Conservation (phyloP, 2,329 filamentous ascomycete species). For the Ophiostoma novo-ulmi region DNA sequence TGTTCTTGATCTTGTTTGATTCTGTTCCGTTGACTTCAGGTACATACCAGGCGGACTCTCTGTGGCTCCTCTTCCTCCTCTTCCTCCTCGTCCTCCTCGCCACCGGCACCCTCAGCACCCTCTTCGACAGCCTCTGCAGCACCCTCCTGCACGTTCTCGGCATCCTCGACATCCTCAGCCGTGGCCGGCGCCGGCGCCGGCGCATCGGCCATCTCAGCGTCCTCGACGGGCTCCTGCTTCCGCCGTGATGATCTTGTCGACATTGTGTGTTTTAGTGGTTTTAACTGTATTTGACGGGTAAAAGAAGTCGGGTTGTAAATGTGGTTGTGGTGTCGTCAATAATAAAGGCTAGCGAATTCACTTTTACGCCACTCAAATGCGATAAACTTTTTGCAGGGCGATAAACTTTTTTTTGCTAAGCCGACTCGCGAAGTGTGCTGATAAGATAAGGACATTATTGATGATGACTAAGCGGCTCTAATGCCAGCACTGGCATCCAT, state of each 20-base stretch:
- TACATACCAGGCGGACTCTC: slow-evolving; percentile 57
- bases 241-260: slow-evolving; percentile 24
- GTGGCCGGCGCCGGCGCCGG: slow-evolving; percentile 25
- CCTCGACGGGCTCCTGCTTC: slow-evolving; percentile 28
- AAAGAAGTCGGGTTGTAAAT: neutral
- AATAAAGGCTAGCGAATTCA: neutral
- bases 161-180: slow-evolving; percentile 21
- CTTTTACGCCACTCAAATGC: neutral
- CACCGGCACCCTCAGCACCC: slow-evolving; percentile 24
- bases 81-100: slow-evolving; percentile 39
- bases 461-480: neutral
- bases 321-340: neutral
- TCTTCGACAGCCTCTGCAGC: slow-evolving; percentile 21
- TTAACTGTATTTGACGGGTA: neutral
- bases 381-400: slow-evolving; percentile 20
- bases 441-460: slow-evolving; percentile 1
- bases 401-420: slow-evolving; percentile 22
- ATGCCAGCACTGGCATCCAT: too few relatives aligned
- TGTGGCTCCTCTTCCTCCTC: slow-evolving; percentile 47
- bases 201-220: slow-evolving; percentile 43
- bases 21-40: neutral
- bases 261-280: slow-evolving; percentile 21
- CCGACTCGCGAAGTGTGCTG: neutral
- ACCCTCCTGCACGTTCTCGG: slow-evolving; percentile 27
- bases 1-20: neutral